Evolutionary conservation across 129 eudicot genomes (phyloP), one percentile per base, ranked within the genome.

Genomic region (Flaveria bidentis): DNA sequence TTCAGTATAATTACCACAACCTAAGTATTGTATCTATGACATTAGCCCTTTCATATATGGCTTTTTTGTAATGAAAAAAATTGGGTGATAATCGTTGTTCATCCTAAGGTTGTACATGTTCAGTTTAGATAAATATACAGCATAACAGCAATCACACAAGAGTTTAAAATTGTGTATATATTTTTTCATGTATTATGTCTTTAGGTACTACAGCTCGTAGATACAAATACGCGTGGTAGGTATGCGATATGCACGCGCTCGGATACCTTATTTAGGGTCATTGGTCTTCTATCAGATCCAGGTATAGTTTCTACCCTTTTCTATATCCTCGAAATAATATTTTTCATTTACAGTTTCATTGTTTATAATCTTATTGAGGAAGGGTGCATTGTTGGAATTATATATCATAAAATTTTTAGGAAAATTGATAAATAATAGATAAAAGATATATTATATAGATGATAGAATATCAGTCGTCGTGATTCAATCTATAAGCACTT

Each of bases 201-300:
- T 63, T 79, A 90, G 96, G 92, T 78, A 36, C 82, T 90, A 76
- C 86, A 84, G 66, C 78, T 86, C 42, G 80, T 81, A 18, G 86
- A 79, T 61, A 77, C 41, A 18, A 81, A 80, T 47, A 45, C 77
- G 13, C 83, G 30, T 30, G 44, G 47, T 51, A 69, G 88, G 39
- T 90, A 77, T 75, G 84, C 77, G 41, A 84, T 86, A 53, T 90
- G 96, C 80, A 86, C 84, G 9, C 86, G 87, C 71, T 81, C 81
- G 30, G 96, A 90, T 82, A 77, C 96, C 67, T 80, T 90, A 75
- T 84, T 76, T 41, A 73, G 80, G 22, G 88, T 85, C 45, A 87
- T 90, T 80, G 73, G 79, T 81, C 87, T 87, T 76, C 90, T 90
- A 53, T 87, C 92, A 13, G 85, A 84, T 64, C 92, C 92, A 77